Conservation (phyloP, 352 stramenopile genomes). For the Blastocystis sp. region DNA sequence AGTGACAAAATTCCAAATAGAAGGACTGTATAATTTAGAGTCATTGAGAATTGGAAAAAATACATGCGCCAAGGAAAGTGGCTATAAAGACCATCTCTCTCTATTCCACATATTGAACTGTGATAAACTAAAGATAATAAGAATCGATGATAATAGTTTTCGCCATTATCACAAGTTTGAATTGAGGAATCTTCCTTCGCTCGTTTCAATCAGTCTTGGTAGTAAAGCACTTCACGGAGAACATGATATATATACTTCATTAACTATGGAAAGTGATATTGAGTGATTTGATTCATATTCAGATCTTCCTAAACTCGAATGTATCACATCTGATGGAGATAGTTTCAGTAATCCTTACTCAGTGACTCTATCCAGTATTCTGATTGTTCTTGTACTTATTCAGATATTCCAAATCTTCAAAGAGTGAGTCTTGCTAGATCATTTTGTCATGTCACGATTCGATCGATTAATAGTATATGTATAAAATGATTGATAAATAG, state of each 20-base stretch:
- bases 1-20: not conserved
- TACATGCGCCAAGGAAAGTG: too few species aligned
- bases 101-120: too few species aligned
- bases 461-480: not conserved
- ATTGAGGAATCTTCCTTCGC: not conserved
- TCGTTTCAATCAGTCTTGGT: not conserved
- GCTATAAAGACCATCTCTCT: too few species aligned
- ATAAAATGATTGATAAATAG: not conserved
- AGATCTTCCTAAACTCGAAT: not conserved
- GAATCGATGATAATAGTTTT: not conserved
- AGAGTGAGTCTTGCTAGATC: not conserved
- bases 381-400: not conserved
- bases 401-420: not conserved
- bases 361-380: not conserved
- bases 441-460: not conserved
- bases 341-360: not conserved
- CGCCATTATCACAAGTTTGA: not conserved
- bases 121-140: too few species aligned
- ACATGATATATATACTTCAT: not conserved
- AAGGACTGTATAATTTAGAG: not conserved
- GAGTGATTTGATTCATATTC: not conserved
- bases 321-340: not conserved
- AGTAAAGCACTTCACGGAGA: not conserved
- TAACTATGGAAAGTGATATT: not conserved
- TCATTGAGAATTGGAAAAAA: too few species aligned